Conservation (phyloP, 306 rosid species). For the Pachyrhizus erosus region DNA sequence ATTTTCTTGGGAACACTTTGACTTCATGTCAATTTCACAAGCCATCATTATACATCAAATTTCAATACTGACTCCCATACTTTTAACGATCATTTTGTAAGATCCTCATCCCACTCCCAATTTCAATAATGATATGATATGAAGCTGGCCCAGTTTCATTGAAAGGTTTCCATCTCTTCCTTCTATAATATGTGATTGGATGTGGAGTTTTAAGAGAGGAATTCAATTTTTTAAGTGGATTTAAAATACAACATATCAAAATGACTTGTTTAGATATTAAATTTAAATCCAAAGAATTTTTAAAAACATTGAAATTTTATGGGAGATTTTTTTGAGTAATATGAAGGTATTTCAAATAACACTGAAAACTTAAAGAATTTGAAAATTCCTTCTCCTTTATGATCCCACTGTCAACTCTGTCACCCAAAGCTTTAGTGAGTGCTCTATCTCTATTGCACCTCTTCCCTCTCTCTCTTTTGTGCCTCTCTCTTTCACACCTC, state of each 20-base stretch:
- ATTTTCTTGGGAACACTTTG: slow-evolving; percentile 10
- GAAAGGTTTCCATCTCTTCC: background rate
- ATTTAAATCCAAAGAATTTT: background rate
- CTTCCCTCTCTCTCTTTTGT: background rate
- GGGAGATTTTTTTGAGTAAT: background rate
- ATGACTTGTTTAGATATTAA: background rate
- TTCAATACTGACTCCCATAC: slow-evolving; percentile 23
- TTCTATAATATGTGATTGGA: background rate
- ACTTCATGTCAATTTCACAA: slow-evolving; percentile 28
- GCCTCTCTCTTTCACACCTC: background rate
- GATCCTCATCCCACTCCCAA: slow-evolving; percentile 31
- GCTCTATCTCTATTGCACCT: background rate
- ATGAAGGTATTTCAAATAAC: background rate
- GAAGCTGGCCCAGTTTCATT: slow-evolving; percentile 28
- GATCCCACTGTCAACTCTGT: background rate
- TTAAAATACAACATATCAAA: background rate
- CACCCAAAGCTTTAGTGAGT: background rate
- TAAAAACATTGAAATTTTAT: background rate
- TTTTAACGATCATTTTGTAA: slow-evolving; percentile 24
- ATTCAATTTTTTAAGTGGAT: background rate
- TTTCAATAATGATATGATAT: slow-evolving; percentile 22
- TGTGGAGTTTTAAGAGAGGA: background rate
- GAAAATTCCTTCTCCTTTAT: background rate
- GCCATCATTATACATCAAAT: slow-evolving; percentile 24
- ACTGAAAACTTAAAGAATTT: background rate